Conservation (phyloP, 495 filamentous ascomycete genomes). For the Neurospora sp. region DNA sequence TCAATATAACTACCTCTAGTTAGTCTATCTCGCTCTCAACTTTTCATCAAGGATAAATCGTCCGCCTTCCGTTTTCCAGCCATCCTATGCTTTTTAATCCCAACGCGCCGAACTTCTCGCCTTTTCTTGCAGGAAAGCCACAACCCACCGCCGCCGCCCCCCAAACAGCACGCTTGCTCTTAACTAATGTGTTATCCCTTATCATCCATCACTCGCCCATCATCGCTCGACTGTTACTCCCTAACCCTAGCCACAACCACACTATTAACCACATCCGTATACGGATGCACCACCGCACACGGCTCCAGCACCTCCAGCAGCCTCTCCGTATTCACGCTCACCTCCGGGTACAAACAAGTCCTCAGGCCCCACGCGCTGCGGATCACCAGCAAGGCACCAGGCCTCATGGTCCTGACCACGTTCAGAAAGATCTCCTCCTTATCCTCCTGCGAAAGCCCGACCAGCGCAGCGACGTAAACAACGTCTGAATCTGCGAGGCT, state of each 20-base stretch:
- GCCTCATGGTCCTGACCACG: slow-evolving; percentile 11
- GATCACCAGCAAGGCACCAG: slow-evolving; percentile 16
- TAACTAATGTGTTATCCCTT: too few relatives aligned
- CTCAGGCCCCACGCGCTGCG: slow-evolving; percentile 18
- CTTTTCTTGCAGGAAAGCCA: too few relatives aligned
- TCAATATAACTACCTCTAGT: too few relatives aligned
- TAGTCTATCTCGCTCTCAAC: too few relatives aligned
- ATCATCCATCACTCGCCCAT: too few relatives aligned
- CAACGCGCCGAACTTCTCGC: too few relatives aligned
- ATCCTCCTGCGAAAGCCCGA: slow-evolving; percentile 14
- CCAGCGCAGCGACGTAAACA: slow-evolving; percentile 22
- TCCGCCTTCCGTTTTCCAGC: too few relatives aligned
- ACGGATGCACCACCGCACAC: slow-evolving; percentile 19
- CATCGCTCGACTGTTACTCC: not conserved
- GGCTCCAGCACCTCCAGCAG: slow-evolving; percentile 11
- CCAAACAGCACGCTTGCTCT: too few relatives aligned
- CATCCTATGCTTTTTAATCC: too few relatives aligned
- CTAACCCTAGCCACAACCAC: slow-evolving; percentile 19
- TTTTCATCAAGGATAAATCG: too few relatives aligned
- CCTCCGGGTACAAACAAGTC: slow-evolving; percentile 20
- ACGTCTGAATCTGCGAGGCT: slow-evolving; percentile 17
- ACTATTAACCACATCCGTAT: slow-evolving; percentile 21
- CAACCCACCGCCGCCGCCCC: too few relatives aligned
- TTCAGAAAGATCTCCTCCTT: slow-evolving; percentile 20
- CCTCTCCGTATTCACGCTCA: slow-evolving; percentile 12